Evolutionary conservation across 2,329 filamentous ascomycete genomes (phyloP).

Genomic region (Blumeria hordei): DNA sequence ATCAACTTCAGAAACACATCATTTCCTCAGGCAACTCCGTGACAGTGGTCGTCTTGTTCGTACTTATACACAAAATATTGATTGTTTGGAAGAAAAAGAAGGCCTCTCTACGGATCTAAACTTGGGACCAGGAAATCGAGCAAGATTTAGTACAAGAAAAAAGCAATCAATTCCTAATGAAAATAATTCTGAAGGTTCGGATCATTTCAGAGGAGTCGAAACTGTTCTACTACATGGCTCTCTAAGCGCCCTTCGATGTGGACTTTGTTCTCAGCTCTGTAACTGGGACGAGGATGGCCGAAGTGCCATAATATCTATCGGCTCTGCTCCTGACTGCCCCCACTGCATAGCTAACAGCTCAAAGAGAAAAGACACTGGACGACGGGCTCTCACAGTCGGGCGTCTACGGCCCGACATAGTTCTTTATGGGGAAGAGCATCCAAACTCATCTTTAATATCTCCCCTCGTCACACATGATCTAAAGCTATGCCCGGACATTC

Average conservation of each 20-base stretch:
- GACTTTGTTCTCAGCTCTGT: slow-evolving; percentile 30
- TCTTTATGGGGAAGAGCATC: slow-evolving; percentile 50
- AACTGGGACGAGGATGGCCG: slow-evolving; percentile 34
- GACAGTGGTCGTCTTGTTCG: slow-evolving; percentile 43
- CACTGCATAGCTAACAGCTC: slow-evolving; percentile 37
- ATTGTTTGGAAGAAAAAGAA: slow-evolving; percentile 46
- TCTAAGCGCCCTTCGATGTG: slow-evolving; percentile 38
- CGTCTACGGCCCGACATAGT: slow-evolving; percentile 50
- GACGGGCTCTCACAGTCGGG: slow-evolving; percentile 41
- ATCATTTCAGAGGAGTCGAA: slow-evolving; percentile 13
- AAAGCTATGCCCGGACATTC: slow-evolving; percentile 35
- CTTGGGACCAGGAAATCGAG: slow-evolving; percentile 35
- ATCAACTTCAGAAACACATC: slow-evolving; percentile 38
- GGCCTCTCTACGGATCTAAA: slow-evolving; percentile 38
- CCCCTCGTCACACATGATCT: slow-evolving; percentile 45
- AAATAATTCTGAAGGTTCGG: slow-evolving; percentile 3
- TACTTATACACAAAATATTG: slow-evolving; percentile 56
- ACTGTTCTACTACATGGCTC: slow-evolving; percentile 49
- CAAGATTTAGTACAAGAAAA: slow-evolving; percentile 25
- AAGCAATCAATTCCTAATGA: slow-evolving; percentile 10
- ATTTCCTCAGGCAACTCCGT: slow-evolving; percentile 41
- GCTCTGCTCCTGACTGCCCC: slow-evolving; percentile 42
- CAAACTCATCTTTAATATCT: slow-evolving; percentile 40
- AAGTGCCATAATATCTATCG: slow-evolving; percentile 22
- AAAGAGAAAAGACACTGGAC: slow-evolving; percentile 37